Percentiles rank a stretch among this genome's conserved stretches.
Evolutionary conservation across 805 yeast species (phyloP).

Genomic region (Myxozyma lipomycoides): DNA sequence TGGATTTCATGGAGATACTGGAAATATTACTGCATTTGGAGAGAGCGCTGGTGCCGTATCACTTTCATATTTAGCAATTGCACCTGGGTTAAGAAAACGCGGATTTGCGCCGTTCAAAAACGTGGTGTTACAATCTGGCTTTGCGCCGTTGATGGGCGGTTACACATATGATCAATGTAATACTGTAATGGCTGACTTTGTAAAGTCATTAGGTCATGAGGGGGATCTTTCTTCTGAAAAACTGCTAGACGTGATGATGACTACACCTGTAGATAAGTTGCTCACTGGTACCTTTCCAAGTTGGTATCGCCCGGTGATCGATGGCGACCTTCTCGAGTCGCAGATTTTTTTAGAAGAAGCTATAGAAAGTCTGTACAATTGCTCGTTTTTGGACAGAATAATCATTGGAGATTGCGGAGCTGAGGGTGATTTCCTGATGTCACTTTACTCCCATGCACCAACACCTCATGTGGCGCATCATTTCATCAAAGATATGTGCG

Average conservation of each 20-base stretch:
- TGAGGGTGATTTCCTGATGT: neutral
- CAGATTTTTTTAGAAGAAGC: conserved; percentile 4
- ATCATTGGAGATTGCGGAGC: conserved; percentile 15
- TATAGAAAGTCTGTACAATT: conserved; percentile 5
- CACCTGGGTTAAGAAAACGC: neutral
- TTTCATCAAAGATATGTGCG: neutral
- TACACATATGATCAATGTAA: neutral
- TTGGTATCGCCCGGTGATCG: conserved; percentile 8
- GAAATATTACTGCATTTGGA: conserved; percentile 42
- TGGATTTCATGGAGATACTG: conserved; percentile 44
- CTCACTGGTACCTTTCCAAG: neutral
- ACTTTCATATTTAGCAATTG: neutral
- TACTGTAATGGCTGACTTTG: neutral
- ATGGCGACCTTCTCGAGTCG: conserved; percentile 7
- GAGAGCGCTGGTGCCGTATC: conserved; percentile 39
- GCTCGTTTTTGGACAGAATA: conserved; percentile 14
- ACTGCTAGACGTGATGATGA: conserved; percentile 2
- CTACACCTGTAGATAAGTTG: conserved; percentile 1
- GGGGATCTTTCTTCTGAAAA: neutral
- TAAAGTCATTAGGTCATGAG: neutral
- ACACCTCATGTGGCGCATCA: neutral
- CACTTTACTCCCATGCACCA: too few species aligned
- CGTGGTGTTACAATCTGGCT: conserved; percentile 1
- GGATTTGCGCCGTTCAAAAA: neutral
- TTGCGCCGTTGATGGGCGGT: neutral